Base-by-base conservation (phyloP, 768 basidiomycete genomes). In the Boletellus emodensis region DNA sequence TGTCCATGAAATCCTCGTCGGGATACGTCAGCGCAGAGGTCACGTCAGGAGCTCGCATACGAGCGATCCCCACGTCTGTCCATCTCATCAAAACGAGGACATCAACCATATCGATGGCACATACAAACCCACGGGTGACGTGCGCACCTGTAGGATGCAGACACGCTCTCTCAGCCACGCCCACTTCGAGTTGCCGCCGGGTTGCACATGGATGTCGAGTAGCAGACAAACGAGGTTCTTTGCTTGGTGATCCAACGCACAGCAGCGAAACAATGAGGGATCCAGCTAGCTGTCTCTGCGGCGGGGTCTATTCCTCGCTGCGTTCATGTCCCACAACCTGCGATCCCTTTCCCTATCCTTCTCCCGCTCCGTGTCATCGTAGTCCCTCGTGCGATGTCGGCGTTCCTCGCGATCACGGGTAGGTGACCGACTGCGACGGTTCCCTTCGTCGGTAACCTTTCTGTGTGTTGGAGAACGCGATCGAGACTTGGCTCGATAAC, bases 301-400 rank as follows among this genome's bases (percentile, higher is more conserved):
- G 17, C 53, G 66, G 13, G 61, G 64, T 20, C 54, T 60, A 33
- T 78, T 70, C 53, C 80, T 72, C 43, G 69, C 61, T 11, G 70
- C 53, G 56, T 75, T 77, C 44, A 63, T 59, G 47, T 80, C 76
- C 83, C 83, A 83, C 39, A 78, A 63, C 56, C 73, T 72, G 20
- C 83, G 69, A 52, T 80, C 77, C 37, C 72, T 64, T 51, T 71
- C 74, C 39, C 79, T 57, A 46, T 62, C 67, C 39, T 26, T 62
- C 44, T 57, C 60, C 39, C 62, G 58, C 52, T 64, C 68, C 12
- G 40, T 45, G 49, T 59, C 60, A 43, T 63, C 57, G 28, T 72
- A 69, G 37, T 59, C 64, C 42, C 59, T 60, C 45, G 49, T 17
- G 15, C 56, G 56, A 46, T 35, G 50, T 38, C 44, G 52, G 34